phyloP scores from a whole-genome alignment of 805 yeast genomes.

The Candida taoyuanica region DNA sequence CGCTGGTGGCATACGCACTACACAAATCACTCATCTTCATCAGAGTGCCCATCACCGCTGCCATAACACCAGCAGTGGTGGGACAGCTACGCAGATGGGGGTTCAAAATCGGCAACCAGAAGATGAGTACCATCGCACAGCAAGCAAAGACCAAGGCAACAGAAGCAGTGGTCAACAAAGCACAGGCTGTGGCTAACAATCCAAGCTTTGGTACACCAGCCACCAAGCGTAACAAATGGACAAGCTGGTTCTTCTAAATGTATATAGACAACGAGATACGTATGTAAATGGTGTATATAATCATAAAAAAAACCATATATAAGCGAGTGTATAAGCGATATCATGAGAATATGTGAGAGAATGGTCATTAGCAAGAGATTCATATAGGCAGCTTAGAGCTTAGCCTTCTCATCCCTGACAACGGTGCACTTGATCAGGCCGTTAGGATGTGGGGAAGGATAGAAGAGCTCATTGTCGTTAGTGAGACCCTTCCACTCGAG shows the following conservation, averaged over 20 bases:
- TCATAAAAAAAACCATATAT: neutral
- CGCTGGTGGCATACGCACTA: conserved; percentile 85
- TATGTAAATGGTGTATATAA: neutral
- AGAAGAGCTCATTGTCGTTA: conserved; percentile 78
- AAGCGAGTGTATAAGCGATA: too few species aligned
- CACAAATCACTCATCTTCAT: conserved; percentile 84
- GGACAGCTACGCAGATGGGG: conserved; percentile 67
- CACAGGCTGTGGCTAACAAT: conserved; percentile 38
- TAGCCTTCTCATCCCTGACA: conserved; percentile 59
- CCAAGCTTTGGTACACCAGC: conserved; percentile 53
- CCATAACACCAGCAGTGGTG: conserved; percentile 81
- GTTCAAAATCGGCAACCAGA: conserved; percentile 61
- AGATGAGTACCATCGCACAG: conserved; percentile 38
- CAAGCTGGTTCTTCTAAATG: conserved; percentile 51
- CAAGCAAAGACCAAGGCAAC: conserved; percentile 30
- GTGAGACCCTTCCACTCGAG: conserved; percentile 79
- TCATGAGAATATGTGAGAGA: neutral
- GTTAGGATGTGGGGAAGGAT: conserved; percentile 90
- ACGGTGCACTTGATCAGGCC: conserved; percentile 89
- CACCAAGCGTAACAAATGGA: conserved; percentile 50
- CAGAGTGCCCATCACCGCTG: conserved; percentile 87
- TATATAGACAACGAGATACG: too few species aligned
- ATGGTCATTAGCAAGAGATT: too few species aligned
- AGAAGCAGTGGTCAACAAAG: conserved; percentile 23
- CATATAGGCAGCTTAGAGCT: too few species aligned